Evolutionary conservation across 768 basidiomycete genomes (phyloP), one percentile per base, ranked within the genome.

Genomic region (Boletus reticuloceps): DNA sequence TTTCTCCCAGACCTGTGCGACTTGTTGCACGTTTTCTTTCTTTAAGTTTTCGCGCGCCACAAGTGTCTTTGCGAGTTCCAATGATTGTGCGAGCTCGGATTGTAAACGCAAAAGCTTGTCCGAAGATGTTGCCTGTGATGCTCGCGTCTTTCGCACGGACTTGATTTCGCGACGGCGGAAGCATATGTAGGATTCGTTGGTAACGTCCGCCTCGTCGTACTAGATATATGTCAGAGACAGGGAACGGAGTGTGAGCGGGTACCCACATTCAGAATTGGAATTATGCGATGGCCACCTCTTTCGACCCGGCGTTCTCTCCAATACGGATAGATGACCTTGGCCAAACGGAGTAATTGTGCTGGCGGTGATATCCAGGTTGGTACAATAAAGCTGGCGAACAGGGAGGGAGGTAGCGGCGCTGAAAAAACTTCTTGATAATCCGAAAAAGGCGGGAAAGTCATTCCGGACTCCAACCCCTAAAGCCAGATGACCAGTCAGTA

Each of bases 91-190:
- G 6, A 99, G 76, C 71, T 98, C 94, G 31, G 73, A 68, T 59
- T 91, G 86, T 16, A 98, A 75, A 19, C 92, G 89, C 6, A 85
- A 72, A 60, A 99, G 82, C 61, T 93, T 91, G 64, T 98, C 96
- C 14, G 94, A 88, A 17, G 87, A 92, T 1, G 89, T 88, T 11
- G 85, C 86, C 65, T 98, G 95, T 1, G 89, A 89, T 14, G 94
- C 88, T 9, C 96, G 85, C 10, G 96, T 98, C 75, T 98, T 98
- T 58, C 97, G 86, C 43, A 92, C 82, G 5, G 91, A 86, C 69
- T 98, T 98, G 72, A 89, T 87, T 69, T 98, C 96, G 51, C 95
- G 87, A 56, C 94, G 82, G 37, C 97, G 85, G 80, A 99, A 99
- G 73, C 97, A 99, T 43, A 98, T 89, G 59, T 98, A 98, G 0